Percentiles rank a stretch among this genome's conserved stretches.
phyloP scores from a whole-genome alignment of 805 yeast species.

The Candida khao-thaluensis region DNA sequence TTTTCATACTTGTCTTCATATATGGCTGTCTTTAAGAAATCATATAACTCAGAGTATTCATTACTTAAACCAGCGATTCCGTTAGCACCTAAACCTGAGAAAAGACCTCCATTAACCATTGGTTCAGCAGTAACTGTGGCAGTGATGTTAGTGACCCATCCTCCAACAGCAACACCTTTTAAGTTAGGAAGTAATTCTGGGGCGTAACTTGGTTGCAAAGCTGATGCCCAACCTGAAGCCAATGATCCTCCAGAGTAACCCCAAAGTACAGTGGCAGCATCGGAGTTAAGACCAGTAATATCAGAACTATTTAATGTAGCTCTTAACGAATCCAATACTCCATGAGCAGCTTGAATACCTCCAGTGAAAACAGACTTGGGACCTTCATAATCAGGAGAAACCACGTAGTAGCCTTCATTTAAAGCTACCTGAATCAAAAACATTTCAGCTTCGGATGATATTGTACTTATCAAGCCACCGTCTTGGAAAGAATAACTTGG shows the following conservation, averaged over 20 bases:
- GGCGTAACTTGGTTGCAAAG: constrained; percentile 36
- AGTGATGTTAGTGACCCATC: constrained; percentile 35
- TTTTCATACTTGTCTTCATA: constrained; percentile 9
- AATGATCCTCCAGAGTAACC: constrained; percentile 43
- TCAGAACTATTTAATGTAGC: constrained; percentile 22
- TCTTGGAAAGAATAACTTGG: constrained; percentile 24
- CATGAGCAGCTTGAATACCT: constrained; percentile 31
- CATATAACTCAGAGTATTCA: constrained; percentile 26
- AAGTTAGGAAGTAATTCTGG: constrained; percentile 26
- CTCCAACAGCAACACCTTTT: constrained; percentile 36
- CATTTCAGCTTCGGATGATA: constrained; percentile 19
- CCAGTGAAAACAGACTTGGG: constrained; percentile 30
- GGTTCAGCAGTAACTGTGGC: constrained; percentile 20
- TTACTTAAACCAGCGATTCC: constrained; percentile 31
- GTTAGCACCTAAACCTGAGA: constrained; percentile 30
- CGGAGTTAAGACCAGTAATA: constrained; percentile 19
- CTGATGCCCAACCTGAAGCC: constrained; percentile 40
- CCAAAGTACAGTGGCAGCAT: constrained; percentile 26
- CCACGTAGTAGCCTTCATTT: constrained; percentile 32
- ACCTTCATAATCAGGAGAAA: constrained; percentile 38
- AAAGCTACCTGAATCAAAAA: constrained; percentile 20
- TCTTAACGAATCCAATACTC: constrained; percentile 30
- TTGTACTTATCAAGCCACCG: constrained; percentile 16
- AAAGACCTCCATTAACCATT: constrained; percentile 23
- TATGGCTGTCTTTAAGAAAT: constrained; percentile 4